Percentiles rank a stretch among this genome's conserved stretches.
phyloP scores from a whole-genome alignment of 1,284 basidiomycete species.

The Moniliophthora roreri region DNA sequence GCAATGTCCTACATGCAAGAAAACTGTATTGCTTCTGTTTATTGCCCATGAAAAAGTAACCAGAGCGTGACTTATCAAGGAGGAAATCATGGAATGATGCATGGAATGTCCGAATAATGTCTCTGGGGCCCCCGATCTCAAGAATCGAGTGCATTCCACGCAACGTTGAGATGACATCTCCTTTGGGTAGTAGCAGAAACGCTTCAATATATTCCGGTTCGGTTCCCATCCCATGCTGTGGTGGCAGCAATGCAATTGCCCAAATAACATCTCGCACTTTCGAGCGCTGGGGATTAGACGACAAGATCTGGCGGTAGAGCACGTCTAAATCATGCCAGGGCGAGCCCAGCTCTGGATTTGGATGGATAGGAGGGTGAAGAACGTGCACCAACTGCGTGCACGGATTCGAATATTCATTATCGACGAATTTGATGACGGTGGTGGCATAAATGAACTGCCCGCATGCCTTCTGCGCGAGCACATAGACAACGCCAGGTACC shows the following conservation, averaged over 20 bases:
- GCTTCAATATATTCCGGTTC: neutral
- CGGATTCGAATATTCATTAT: constrained; percentile 20
- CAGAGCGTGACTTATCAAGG: neutral
- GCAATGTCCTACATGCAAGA: too few relatives aligned
- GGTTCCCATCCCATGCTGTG: neutral
- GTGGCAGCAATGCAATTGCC: neutral
- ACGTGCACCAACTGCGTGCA: constrained; percentile 22
- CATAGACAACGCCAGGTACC: constrained; percentile 12
- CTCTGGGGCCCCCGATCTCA: neutral
- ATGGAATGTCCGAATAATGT: neutral
- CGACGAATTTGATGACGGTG: constrained; percentile 25
- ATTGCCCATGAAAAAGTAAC: too few relatives aligned
- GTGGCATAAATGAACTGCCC: constrained; percentile 27
- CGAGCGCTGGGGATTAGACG: neutral
- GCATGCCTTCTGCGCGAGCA: constrained; percentile 20
- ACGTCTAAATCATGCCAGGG: constrained; percentile 27
- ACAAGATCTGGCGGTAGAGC: neutral
- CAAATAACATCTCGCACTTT: neutral
- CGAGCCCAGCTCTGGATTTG: neutral
- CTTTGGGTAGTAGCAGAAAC: neutral
- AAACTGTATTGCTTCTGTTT: too few relatives aligned
- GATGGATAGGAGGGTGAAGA: neutral
- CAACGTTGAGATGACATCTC: neutral
- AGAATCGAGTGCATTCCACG: neutral
- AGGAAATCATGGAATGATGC: neutral